Base-by-base conservation (phyloP, 768 basidiomycete genomes). In the Tylopilus sp. region DNA sequence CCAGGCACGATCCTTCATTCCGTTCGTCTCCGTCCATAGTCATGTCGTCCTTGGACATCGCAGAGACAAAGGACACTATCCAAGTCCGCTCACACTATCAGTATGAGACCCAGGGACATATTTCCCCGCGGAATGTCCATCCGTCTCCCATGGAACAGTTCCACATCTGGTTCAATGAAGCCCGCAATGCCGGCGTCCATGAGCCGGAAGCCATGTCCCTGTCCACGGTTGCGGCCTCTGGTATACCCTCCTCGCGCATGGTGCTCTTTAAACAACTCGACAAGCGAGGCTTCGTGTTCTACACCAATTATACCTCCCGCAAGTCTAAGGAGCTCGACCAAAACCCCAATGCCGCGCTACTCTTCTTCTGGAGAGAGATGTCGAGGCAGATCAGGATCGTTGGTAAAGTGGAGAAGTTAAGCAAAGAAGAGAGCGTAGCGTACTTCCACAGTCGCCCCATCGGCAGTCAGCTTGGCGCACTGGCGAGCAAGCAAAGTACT, bases 191-290 rank as follows among this genome's bases (percentile, higher is more conserved):
- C 21, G 76, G 74, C n/a, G 89, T 95, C 7, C 68, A 73, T 42
- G 93, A 97, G 70, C 92, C 95, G n/a, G 96, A 98, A 67, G 85
- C 89, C 9, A 89, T 97, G 85, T 77, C 85, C 4, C 71, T 94
- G 48, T 86, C 87, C 45, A 92, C 92, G 47, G 81, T 83, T 11
- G 83, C 88, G 1, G 66, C 79, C 16, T 59, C 71, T 2, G 92
- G 89, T 31, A 80, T 94, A 57, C 96, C 96, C 24, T 92, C 91
- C 33, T 83, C 87, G 12, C 84, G 96, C 59, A 81, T 91, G 71
- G 94, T 98, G 50, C 84, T 98, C 54, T 83, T 98, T 65, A 97
- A 95, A 71, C 82, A 92, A 65, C 83, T 92, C 62, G 97, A 98
- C 75, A 64, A 78, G 28, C 83, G 77, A 50, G 97, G 97, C 46